Conservation (phyloP, 495 filamentous ascomycete species). For the Cercophora newfieldiana region DNA sequence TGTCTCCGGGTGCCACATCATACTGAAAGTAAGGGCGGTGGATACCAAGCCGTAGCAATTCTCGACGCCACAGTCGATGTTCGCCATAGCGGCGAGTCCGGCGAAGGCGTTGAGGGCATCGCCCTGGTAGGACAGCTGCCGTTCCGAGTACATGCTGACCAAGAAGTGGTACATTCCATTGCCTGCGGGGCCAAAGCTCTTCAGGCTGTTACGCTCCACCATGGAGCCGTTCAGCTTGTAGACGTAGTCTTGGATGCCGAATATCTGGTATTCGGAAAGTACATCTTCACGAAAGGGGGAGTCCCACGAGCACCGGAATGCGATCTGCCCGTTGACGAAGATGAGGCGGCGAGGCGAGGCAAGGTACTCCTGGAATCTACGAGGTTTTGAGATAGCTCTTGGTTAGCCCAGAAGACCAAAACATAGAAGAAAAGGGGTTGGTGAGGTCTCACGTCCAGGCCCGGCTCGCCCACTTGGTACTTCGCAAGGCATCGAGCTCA, state of each 20-base stretch:
- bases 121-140: too few species aligned
- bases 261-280: neutral
- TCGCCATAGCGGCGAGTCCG: too few species aligned
- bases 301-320: neutral
- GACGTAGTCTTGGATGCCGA: neutral
- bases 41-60: too few species aligned
- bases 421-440: neutral
- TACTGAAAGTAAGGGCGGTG: too few species aligned
- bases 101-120: too few species aligned
- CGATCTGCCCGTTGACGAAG: neutral
- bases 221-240: too few species aligned
- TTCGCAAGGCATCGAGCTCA: neutral
- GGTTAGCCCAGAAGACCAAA: neutral
- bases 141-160: too few species aligned
- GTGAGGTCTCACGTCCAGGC: neutral
- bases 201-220: too few species aligned
- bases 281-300: neutral
- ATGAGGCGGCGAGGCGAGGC: neutral
- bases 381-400: too few species aligned
- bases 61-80: too few species aligned
- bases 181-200: too few species aligned
- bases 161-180: too few species aligned
- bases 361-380: neutral
- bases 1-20: neutral
- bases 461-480: neutral